phyloP scores from a whole-genome alignment of 371 early-diverging fungal genomes.

The Capillidium heterosporum region DNA sequence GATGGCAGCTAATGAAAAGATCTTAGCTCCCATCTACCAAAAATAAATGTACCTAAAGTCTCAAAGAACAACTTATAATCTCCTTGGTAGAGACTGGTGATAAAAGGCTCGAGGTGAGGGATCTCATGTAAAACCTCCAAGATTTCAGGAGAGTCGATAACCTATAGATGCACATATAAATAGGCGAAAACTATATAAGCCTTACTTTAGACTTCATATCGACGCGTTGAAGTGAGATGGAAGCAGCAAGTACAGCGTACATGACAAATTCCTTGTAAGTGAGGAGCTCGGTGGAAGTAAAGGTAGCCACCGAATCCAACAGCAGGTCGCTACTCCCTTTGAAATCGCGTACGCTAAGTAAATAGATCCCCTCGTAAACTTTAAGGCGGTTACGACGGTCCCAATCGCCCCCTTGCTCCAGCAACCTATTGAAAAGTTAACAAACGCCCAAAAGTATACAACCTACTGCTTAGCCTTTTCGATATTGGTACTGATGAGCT shows the following conservation, averaged over 20 bases:
- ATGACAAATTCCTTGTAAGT: slow-evolving; percentile 93
- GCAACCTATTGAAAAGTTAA: slow-evolving; percentile 27
- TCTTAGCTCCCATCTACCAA: not conserved
- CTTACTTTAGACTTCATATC: slow-evolving; percentile 84
- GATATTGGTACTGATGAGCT: slow-evolving; percentile 55
- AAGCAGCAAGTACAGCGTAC: slow-evolving; percentile 80
- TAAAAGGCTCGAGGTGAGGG: slow-evolving; percentile 62
- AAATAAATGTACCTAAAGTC: slow-evolving; percentile 25
- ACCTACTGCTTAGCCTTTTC: slow-evolving; percentile 51
- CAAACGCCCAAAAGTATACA: not conserved
- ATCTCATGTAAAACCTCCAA: slow-evolving; percentile 86
- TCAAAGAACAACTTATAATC: slow-evolving; percentile 85
- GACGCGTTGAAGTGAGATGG: slow-evolving; percentile 74
- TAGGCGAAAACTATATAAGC: not conserved
- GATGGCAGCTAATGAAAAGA: slow-evolving; percentile 19
- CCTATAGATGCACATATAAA: slow-evolving; percentile 18
- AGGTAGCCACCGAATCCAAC: slow-evolving; percentile 91
- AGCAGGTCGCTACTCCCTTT: slow-evolving; percentile 79
- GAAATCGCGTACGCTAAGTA: slow-evolving; percentile 88
- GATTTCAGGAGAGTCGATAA: slow-evolving; percentile 92
- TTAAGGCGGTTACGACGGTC: slow-evolving; percentile 97
- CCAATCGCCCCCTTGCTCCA: slow-evolving; percentile 99
- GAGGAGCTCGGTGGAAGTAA: slow-evolving; percentile 93
- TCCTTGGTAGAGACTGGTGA: slow-evolving; percentile 83
- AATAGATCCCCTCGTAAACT: slow-evolving; percentile 91